Evolutionary conservation across 139 green algal species (phyloP), one percentile per base, ranked within the genome.

Genomic region (Microglena sp.): DNA sequence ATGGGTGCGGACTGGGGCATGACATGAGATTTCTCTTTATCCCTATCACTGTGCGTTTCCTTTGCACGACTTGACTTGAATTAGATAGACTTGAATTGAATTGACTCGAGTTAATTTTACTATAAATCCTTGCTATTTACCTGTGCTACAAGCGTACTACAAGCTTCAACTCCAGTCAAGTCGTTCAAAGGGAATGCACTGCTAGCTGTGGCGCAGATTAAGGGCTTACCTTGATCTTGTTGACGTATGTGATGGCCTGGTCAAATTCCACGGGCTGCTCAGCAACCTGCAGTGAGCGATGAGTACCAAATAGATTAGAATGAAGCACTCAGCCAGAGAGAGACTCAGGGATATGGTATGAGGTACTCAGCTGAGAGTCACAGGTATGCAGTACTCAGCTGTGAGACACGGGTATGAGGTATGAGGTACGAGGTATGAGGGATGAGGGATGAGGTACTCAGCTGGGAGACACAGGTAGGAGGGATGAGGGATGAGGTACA

Each of bases 171-270:
- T n/a, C n/a, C n/a, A n/a, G n/a, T n/a, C n/a, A n/a, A n/a, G n/a
- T n/a, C n/a, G n/a, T n/a, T n/a, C n/a, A n/a, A n/a, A n/a, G n/a
- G n/a, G n/a, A n/a, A n/a, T n/a, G n/a, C n/a, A n/a, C n/a, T n/a
- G n/a, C n/a, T n/a, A n/a, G n/a, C n/a, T n/a, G n/a, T n/a, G n/a
- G n/a, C n/a, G n/a, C n/a, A n/a, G n/a, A n/a, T n/a, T n/a, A n/a
- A n/a, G n/a, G n/a, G n/a, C 62, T 46, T 36, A 88, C 82, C 85
- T 97, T 98, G 74, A 99, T 99, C 63, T 97, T 97, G 81, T 99
- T 99, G n/a, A 99, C 94, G 55, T 99, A 99, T 69, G 83, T 95
- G 79, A 99, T 98, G 24, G 94, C 94, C 76, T 99, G 94, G 62
- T 99, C 92, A 71, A 99, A 98, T 73, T 99, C 94, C 24, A 99